Conservation (phyloP, 768 basidiomycete species). For the Podaxis sp. region DNA sequence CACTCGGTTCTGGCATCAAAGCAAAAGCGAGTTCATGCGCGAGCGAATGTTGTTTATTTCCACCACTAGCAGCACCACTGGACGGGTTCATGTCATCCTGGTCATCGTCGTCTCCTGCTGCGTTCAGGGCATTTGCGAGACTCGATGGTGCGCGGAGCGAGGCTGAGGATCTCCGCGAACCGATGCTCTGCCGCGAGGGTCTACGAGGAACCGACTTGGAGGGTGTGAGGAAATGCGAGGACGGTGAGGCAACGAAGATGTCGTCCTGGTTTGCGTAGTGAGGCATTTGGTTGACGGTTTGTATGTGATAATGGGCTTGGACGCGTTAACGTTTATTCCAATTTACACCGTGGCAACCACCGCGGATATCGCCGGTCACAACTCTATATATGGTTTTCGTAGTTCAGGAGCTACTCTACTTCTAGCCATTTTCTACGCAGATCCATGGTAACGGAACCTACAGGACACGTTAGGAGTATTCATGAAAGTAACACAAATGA, state of each 20-base stretch:
- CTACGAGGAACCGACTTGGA: conserved; percentile 28
- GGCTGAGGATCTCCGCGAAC: conserved; percentile 46
- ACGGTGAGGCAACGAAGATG: conserved; percentile 21
- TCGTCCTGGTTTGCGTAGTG: conserved; percentile 33
- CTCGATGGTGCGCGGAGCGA: conserved; percentile 48
- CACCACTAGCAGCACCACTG: conserved; percentile 32
- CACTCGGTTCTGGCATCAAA: conserved; percentile 82
- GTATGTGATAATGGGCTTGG: conserved; percentile 15
- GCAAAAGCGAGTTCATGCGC: conserved; percentile 88
- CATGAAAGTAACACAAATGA: conserved; percentile 16
- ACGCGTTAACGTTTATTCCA: conserved; percentile 8
- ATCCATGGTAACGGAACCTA: conserved; percentile 11
- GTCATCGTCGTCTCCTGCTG: conserved; percentile 37
- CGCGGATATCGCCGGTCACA: conserved; percentile 14
- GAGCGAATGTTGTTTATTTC: conserved; percentile 57
- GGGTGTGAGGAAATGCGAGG: conserved; percentile 34
- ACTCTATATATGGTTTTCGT: conserved; percentile 6
- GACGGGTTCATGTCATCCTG: background rate
- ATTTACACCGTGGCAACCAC: conserved; percentile 13
- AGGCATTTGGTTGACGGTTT: conserved; percentile 26
- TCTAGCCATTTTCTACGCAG: conserved; percentile 18
- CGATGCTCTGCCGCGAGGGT: conserved; percentile 33
- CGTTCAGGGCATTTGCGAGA: conserved; percentile 27
- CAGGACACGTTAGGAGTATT: conserved; percentile 14
- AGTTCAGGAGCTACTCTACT: conserved; percentile 17